Percentiles rank a stretch among this genome's conserved stretches.
Evolutionary conservation across 768 basidiomycete genomes (phyloP).

Genomic region (Mycena latifolia): DNA sequence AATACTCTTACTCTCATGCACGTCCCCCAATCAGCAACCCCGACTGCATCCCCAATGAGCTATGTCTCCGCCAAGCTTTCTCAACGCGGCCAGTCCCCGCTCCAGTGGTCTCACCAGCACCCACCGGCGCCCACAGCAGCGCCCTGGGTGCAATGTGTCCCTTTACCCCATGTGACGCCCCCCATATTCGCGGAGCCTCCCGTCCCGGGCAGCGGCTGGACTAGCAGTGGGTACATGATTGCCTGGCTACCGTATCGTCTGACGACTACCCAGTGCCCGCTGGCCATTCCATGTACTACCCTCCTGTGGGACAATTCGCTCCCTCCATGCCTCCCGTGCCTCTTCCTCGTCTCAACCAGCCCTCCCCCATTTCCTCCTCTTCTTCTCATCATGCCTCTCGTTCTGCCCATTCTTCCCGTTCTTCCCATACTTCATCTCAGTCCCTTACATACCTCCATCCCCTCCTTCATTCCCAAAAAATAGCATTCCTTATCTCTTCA

Average conservation of each 20-base stretch:
- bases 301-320: not conserved
- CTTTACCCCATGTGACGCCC: conserved; percentile 5
- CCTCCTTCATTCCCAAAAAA: conserved; percentile 13
- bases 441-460: conserved; percentile 5
- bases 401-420: conserved; percentile 7
- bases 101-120: conserved; percentile 15
- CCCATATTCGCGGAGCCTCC: conserved; percentile 10
- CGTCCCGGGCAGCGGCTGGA: not conserved
- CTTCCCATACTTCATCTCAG: conserved; percentile 1
- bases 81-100: conserved; percentile 9
- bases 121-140: conserved; percentile 16
- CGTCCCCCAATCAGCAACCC: conserved; percentile 18
- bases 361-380: conserved; percentile 3
- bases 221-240: conserved; percentile 8
- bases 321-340: conserved; percentile 16
- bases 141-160: conserved; percentile 2
- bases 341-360: conserved; percentile 12
- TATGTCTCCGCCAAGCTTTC: conserved; percentile 19
- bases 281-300: not conserved
- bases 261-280: conserved; percentile 8
- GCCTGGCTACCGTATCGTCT: not conserved
- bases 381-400: conserved; percentile 5
- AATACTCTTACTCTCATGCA: conserved; percentile 18
- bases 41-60: conserved; percentile 21
- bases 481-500: conserved; percentile 23